Percentiles rank a stretch among this genome's conserved stretches.
Evolutionary conservation across 139 green algal genomes (phyloP).

Genomic region (Tetradesmus obliquus): DNA sequence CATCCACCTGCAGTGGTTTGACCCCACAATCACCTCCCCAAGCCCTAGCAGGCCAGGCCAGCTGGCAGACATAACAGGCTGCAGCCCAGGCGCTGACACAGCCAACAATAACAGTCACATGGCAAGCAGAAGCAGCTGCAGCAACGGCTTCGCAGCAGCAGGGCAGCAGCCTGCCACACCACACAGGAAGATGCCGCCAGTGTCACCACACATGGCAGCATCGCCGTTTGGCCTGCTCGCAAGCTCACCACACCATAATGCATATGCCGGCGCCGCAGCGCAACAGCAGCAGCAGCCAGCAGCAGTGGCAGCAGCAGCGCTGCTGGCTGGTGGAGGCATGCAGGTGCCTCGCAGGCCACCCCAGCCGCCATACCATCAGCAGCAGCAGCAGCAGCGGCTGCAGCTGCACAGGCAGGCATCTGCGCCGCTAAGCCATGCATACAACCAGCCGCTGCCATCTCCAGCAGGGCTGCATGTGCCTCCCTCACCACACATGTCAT

Average conservation of each 20-base stretch:
- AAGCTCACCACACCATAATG: background rate
- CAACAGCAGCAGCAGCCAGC: slow-evolving; percentile 22
- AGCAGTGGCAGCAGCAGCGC: background rate
- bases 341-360: background rate
- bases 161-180: background rate
- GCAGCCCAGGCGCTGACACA: background rate
- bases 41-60: background rate
- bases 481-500: background rate
- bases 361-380: background rate
- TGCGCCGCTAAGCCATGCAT: background rate
- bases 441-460: background rate
- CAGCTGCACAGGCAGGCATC: slow-evolving; percentile 27
- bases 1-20: slow-evolving; percentile 43
- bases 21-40: background rate
- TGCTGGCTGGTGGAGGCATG: background rate
- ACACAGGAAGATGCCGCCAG: background rate
- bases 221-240: slow-evolving; percentile 4
- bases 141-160: background rate
- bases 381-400: background rate
- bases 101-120: background rate
- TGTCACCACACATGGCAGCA: background rate
- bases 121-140: background rate
- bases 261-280: background rate
- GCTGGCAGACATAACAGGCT: background rate
- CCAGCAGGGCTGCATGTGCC: background rate